Conservation (phyloP, 108 stramenopile species). For the Fragilariopsis cylindrus region DNA sequence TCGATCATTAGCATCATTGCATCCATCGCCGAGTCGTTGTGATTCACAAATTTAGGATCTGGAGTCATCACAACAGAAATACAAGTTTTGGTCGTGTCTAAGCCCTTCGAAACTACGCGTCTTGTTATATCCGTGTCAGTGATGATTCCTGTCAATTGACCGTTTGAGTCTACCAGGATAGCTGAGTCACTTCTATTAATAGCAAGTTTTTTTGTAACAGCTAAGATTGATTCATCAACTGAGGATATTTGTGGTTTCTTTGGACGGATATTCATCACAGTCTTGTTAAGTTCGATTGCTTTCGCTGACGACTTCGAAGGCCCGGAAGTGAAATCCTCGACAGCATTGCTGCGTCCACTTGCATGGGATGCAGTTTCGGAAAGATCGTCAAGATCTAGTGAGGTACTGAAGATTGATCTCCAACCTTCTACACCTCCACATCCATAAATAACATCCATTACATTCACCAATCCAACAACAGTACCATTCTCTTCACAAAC, state of each 20-base stretch:
- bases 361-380: constrained; percentile 44
- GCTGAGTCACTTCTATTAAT: constrained; percentile 71
- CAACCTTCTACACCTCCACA: constrained; percentile 87
- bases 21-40: constrained; percentile 85
- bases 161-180: constrained; percentile 55
- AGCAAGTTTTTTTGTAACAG: constrained; percentile 64
- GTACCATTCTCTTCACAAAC: constrained; percentile 80
- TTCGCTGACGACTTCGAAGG: background rate
- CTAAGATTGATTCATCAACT: constrained; percentile 41
- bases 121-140: constrained; percentile 87
- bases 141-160: constrained; percentile 72
- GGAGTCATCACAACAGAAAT: constrained; percentile 87
- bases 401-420: constrained; percentile 76
- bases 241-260: constrained; percentile 57
- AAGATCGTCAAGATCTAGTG: constrained; percentile 69
- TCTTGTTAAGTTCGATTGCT: constrained; percentile 24
- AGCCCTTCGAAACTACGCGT: constrained; percentile 76
- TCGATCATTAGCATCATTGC: constrained; percentile 94
- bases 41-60: constrained; percentile 79
- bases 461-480: constrained; percentile 93
- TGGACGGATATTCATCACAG: constrained; percentile 70
- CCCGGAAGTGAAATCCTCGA: background rate
- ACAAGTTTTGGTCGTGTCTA: constrained; percentile 51
- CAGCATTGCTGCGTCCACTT: constrained; percentile 5
- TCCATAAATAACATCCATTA: constrained; percentile 92